phyloP scores from a whole-genome alignment of 305 asterid species.

The Solanum hybrid region DNA sequence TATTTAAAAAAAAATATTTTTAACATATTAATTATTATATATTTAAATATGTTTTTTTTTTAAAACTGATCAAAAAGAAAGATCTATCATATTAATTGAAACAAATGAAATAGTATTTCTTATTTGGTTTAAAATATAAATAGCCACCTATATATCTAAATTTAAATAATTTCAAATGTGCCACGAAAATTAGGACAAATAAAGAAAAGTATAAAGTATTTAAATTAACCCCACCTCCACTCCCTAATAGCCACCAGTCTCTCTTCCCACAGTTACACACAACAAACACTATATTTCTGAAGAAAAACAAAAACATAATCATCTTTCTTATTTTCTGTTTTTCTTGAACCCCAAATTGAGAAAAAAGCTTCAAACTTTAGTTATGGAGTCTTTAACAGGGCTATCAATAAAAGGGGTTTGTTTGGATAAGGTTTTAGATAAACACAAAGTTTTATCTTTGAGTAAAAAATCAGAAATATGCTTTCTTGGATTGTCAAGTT shows the following conservation, averaged over 20 bases:
- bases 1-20: too few species aligned
- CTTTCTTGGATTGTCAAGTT: slow-evolving; percentile 15
- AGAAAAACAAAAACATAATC: neutral
- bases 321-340: neutral
- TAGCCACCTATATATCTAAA: too few species aligned
- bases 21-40: too few species aligned
- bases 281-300: neutral
- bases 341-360: neutral
- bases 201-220: neutral
- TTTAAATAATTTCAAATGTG: too few species aligned
- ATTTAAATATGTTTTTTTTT: too few species aligned
- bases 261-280: neutral
- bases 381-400: slow-evolving; percentile 40
- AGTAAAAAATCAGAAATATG: slow-evolving; percentile 12
- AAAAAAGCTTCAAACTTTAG: neutral
- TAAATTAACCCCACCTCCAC: neutral
- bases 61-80: too few species aligned
- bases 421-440: slow-evolving; percentile 14
- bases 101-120: too few species aligned
- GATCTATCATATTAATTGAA: neutral
- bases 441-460: neutral
- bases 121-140: too few species aligned
- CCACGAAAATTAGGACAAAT: fast-evolving
- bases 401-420: slow-evolving; percentile 23
- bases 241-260: slow-evolving; percentile 16